A percentile compares a stretch with the other conserved stretches of the same genome.
phyloP scores from a whole-genome alignment of 139 green algal genomes.

The Chlorella sp. region DNA sequence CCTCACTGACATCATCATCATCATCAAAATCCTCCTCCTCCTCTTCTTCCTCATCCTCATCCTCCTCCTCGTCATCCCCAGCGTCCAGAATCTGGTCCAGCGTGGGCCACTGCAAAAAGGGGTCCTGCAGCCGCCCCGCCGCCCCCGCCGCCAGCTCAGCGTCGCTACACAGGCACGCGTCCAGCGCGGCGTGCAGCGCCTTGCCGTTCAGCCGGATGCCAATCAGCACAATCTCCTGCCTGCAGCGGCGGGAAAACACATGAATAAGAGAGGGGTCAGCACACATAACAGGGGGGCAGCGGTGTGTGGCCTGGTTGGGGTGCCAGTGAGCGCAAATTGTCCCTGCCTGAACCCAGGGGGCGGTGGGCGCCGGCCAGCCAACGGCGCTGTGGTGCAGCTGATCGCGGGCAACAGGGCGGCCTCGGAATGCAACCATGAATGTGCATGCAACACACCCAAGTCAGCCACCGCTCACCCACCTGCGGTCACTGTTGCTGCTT shows the following conservation, averaged over 20 bases:
- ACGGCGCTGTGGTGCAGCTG: no score
- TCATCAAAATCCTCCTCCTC: slow-evolving; percentile 43
- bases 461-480: no score
- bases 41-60: slow-evolving; percentile 39
- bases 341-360: no score
- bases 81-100: slow-evolving; percentile 48
- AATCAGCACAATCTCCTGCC: slow-evolving; percentile 87
- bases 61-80: slow-evolving; percentile 41
- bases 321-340: no score
- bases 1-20: neutral
- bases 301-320: no score
- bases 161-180: slow-evolving; percentile 67
- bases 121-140: slow-evolving; percentile 46
- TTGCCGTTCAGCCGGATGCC: slow-evolving; percentile 71
- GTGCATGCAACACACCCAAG: no score
- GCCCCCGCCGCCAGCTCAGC: slow-evolving; percentile 14
- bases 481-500: no score
- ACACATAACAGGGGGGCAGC: neutral
- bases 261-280: neutral
- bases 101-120: slow-evolving; percentile 69
- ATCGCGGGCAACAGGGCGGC: no score
- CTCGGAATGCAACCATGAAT: no score
- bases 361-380: no score
- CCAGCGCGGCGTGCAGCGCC: slow-evolving; percentile 60
- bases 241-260: neutral